phyloP scores from a whole-genome alignment of 108 stramenopile genomes.

The Conticribra guillardii region DNA sequence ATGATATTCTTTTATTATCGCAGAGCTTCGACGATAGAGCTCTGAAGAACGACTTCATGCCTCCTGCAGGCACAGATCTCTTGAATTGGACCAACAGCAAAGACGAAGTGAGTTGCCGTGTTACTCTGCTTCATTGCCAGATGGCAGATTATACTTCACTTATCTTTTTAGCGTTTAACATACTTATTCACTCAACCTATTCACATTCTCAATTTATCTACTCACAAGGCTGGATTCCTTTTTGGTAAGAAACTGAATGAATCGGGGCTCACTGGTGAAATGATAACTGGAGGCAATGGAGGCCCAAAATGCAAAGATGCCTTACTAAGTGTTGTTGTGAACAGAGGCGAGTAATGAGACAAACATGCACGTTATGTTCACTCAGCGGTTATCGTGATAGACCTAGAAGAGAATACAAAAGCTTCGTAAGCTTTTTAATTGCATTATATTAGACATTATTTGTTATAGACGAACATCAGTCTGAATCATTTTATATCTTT shows the following conservation, averaged over 20 bases:
- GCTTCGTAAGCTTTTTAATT: no score
- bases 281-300: constrained; percentile 27
- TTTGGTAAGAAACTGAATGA: constrained; percentile 33
- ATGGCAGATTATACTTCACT: no score
- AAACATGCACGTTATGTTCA: no score
- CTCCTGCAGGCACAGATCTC: constrained; percentile 36
- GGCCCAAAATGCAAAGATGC: constrained; percentile 52
- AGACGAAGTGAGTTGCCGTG: constrained; percentile 35
- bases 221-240: constrained; percentile 50
- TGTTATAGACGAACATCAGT: no score
- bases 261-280: constrained; percentile 26
- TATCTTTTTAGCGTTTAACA: not conserved
- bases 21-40: constrained; percentile 53
- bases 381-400: no score
- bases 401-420: no score
- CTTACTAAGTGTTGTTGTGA: constrained; percentile 42
- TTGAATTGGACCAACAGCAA: constrained; percentile 32
- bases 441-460: no score
- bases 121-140: no score
- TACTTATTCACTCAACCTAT: not conserved
- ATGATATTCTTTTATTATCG: constrained; percentile 37
- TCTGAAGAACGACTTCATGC: constrained; percentile 17
- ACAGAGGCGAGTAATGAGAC: constrained; percentile 11
- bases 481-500: no score
- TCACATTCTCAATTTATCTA: not conserved